Conservation (phyloP, 371 early-diverging fungal genomes). For the Caulochytrium protostelioides region DNA sequence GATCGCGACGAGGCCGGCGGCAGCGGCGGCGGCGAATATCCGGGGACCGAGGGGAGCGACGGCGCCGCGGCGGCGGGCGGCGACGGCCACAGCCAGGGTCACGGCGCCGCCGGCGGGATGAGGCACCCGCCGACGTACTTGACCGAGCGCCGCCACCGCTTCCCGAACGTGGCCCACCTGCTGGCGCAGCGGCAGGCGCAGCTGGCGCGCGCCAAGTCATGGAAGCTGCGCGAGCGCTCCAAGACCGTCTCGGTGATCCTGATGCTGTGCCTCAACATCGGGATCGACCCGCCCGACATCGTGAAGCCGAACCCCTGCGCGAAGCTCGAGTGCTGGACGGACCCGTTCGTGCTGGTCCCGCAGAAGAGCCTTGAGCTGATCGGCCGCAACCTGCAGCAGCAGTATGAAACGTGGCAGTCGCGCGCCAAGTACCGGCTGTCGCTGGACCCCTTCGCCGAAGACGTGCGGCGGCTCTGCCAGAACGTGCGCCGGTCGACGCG, state of each 20-base stretch:
- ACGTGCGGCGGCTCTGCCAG: constrained; percentile 65
- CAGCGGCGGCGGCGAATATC: background rate
- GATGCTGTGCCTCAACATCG: constrained; percentile 82
- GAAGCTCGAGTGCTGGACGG: constrained; percentile 83
- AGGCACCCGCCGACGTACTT: background rate
- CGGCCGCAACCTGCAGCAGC: constrained; percentile 66
- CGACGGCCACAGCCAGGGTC: background rate
- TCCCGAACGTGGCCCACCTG: background rate
- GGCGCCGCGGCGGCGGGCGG: background rate
- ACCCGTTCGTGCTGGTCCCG: constrained; percentile 58
- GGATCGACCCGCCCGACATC: constrained; percentile 87
- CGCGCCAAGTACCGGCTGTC: constrained; percentile 62
- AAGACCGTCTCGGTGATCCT: constrained; percentile 42
- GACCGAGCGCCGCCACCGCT: background rate
- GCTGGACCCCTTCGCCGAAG: constrained; percentile 76
- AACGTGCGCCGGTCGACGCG: constrained; percentile 62
- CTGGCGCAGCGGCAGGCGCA: background rate
- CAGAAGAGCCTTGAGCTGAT: constrained; percentile 67
- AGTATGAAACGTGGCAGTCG: constrained; percentile 77
- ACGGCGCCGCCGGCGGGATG: background rate
- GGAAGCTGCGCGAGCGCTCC: constrained; percentile 35
- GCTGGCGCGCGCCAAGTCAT: constrained; percentile 10
- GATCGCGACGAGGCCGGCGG: background rate
- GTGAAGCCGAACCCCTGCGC: constrained; percentile 73
- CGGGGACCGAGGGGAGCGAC: background rate